Evolutionary conservation across 2,329 filamentous ascomycete genomes (phyloP).

Genomic region (Trichoderma asperellum): DNA sequence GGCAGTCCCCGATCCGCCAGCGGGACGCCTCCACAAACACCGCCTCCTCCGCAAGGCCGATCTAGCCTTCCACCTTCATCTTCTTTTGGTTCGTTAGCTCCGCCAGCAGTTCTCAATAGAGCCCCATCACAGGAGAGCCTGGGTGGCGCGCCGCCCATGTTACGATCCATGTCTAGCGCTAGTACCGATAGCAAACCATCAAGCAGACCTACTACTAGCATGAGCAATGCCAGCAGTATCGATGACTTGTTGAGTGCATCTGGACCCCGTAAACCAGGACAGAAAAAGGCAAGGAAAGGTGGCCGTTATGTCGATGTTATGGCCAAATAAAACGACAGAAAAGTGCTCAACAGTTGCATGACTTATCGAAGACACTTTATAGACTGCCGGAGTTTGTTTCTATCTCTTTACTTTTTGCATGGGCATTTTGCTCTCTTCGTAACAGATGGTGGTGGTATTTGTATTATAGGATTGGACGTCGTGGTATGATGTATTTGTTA

Average conservation of each 20-base stretch:
- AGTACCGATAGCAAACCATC: constrained; percentile 56
- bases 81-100: constrained; percentile 35
- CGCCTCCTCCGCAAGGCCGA: constrained; percentile 39
- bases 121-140: constrained; percentile 45
- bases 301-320: constrained; percentile 93
- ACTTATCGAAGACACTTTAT: not conserved
- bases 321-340: constrained; percentile 61
- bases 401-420: constrained; percentile 18
- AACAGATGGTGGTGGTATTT: not conserved
- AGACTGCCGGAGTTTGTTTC: constrained; percentile 26
- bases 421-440: not conserved
- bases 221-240: constrained; percentile 92
- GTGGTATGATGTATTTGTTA: constrained; percentile 20
- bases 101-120: constrained; percentile 41
- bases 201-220: constrained; percentile 73
- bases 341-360: not conserved
- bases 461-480: constrained; percentile 26
- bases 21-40: constrained; percentile 54
- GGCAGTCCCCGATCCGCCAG: constrained; percentile 55
- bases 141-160: constrained; percentile 47
- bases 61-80: constrained; percentile 42
- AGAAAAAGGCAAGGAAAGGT: constrained; percentile 74
- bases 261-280: constrained; percentile 66
- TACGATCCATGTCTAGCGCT: constrained; percentile 53
- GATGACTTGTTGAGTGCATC: constrained; percentile 86